These are phyloP conservation scores for Phytophthora lateralis DNA, from an alignment of 352 stramenopile genomes.

Conservation along the genomic window DNA sequence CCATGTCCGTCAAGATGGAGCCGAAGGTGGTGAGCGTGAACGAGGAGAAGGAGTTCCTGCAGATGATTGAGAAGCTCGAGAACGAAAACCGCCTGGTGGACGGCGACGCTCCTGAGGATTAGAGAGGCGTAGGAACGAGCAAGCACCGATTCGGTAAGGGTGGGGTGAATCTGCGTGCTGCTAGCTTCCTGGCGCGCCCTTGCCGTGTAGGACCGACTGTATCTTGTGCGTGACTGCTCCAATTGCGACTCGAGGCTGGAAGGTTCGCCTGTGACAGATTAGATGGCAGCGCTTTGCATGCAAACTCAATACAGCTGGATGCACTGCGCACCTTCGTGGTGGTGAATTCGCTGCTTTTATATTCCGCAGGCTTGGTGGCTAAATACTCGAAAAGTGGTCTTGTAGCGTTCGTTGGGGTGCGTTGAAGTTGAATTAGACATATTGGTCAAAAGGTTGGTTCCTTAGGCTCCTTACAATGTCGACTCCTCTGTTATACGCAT, in stretches of 20 bases:
- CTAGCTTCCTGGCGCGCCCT: constrained; percentile 9
- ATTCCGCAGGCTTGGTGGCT: constrained; percentile 8
- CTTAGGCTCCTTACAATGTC: constrained; percentile 37
- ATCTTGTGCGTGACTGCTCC: constrained; percentile 7
- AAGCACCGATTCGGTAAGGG: constrained; percentile 8
- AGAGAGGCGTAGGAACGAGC: constrained; percentile 27
- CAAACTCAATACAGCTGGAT: constrained; percentile 36
- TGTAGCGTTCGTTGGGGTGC: background rate
- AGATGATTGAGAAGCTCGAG: constrained; percentile 99
- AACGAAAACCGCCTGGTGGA: constrained; percentile 99
- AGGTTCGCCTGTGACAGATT: constrained; percentile 18
- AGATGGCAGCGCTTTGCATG: constrained; percentile 28
- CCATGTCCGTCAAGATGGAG: constrained; percentile 97
- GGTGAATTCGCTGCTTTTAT: constrained; percentile 33
- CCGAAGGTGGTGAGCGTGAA: constrained; percentile 98
- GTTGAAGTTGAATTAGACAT: background rate
- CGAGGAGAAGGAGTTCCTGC: constrained; percentile 98
- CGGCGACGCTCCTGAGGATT: constrained; percentile 97
- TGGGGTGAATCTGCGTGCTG: constrained; percentile 18
- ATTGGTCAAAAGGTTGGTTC: constrained; percentile 2
- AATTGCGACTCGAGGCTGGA: constrained; percentile 17
- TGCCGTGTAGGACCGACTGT: constrained; percentile 3
- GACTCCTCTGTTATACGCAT: constrained; percentile 54
- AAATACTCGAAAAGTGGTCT: background rate
- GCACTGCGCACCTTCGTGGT: constrained; percentile 30